Base-by-base conservation (phyloP, 202 grass and related monocot genomes). In the Elaeis oleifera region DNA sequence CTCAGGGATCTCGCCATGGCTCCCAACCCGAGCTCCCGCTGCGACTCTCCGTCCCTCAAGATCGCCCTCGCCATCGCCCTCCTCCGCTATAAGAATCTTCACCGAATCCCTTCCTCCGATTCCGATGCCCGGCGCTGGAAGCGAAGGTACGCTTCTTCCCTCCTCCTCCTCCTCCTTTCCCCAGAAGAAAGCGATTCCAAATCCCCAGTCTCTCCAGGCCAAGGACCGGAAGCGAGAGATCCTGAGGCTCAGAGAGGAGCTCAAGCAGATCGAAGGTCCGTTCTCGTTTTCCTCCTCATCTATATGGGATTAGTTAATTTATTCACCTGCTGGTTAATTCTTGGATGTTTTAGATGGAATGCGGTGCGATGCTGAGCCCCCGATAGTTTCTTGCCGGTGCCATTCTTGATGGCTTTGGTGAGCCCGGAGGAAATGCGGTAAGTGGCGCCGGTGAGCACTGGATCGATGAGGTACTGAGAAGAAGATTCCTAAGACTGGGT, bases 181-280 rank as follows among this genome's bases (percentile, higher is more conserved):
- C 39, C 14, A 4, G 7, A 59, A 19, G 50, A 55, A 29, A 7
- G 8, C 19, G 63, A 50, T 52, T 22, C 23, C 53, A 11, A 67
- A 65, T 54, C 25, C 50, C 1, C 17, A 18, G 22, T 54, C 5
- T 19, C 2, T 74, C 16, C 26, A 90, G 87, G 90, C 86, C 63
- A 96, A 88, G 81, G 87, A 96, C n/a, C 74, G 87, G 73, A 90
- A 96, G 90, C 60, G 67, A 62, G 84, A 96, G 76, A 77, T 96
- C 19, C 67, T 82, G 63, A 78, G 53, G 54, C 81, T 96, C 65
- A 77, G 84, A 22, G 84, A 90, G 76, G 87, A 90, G 69, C 76
- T 90, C 79, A 83, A 83, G 76, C 76, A 83, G 48, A 69, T 80
- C 22, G 72, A 82, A 72, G 76, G 79, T 79, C 48, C 51, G 49